Conservation (phyloP, 805 yeast species). For the Cyberlindnera meyerae region DNA sequence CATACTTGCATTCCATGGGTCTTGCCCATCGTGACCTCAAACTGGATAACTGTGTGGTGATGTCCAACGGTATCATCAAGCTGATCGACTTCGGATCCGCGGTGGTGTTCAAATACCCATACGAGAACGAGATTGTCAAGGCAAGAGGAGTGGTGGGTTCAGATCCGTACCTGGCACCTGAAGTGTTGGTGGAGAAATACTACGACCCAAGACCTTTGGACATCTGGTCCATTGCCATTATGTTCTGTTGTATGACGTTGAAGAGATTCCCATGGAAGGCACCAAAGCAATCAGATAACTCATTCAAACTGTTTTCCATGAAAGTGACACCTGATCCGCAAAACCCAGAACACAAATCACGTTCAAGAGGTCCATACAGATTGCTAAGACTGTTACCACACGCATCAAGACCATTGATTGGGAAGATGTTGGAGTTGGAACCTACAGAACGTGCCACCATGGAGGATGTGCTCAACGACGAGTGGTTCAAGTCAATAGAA, state of each 20-base stretch:
- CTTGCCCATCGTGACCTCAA: constrained; percentile 91
- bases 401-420: constrained; percentile 56
- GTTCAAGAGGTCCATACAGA: constrained; percentile 64
- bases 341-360: constrained; percentile 33
- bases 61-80: constrained; percentile 68
- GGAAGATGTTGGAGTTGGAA: constrained; percentile 59
- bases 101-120: constrained; percentile 69
- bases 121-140: constrained; percentile 48
- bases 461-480: constrained; percentile 47
- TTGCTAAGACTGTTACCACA: constrained; percentile 67
- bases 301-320: constrained; percentile 63
- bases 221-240: constrained; percentile 90
- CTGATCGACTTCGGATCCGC: constrained; percentile 94
- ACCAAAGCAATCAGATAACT: constrained; percentile 72
- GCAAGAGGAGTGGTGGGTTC: constrained; percentile 91
- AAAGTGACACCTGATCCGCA: constrained; percentile 30
- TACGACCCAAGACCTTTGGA: constrained; percentile 90
- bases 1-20: constrained; percentile 73
- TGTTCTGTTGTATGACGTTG: constrained; percentile 84
- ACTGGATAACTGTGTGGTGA: constrained; percentile 89
- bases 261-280: constrained; percentile 94
- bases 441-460: constrained; percentile 55
- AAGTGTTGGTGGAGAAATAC: constrained; percentile 51
- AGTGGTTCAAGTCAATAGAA: constrained; percentile 54
- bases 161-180: constrained; percentile 95